Conservation (phyloP, 2,329 filamentous ascomycete genomes). For the Claviceps pazoutovae region DNA sequence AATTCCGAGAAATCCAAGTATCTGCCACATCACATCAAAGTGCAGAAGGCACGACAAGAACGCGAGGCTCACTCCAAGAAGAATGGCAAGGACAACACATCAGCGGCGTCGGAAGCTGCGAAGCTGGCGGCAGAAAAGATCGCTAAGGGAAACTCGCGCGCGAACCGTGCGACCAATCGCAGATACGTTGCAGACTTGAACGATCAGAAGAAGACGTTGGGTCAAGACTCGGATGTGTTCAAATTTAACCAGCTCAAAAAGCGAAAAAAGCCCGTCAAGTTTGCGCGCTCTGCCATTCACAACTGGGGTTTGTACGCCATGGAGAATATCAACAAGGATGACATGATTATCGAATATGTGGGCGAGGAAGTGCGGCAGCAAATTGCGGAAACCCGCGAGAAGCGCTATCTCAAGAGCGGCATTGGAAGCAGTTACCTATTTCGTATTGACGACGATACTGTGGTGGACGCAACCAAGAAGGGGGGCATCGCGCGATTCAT, state of each 20-base stretch:
- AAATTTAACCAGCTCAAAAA: slow-evolving; percentile 99
- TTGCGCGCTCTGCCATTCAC: slow-evolving; percentile 93
- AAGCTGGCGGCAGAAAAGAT: slow-evolving; percentile 68
- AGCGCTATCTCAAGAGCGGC: slow-evolving; percentile 84
- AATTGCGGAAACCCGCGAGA: slow-evolving; percentile 91
- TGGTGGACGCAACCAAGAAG: slow-evolving; percentile 96
- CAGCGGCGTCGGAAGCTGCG: slow-evolving; percentile 54
- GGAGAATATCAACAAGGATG: slow-evolving; percentile 91
- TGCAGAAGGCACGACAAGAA: slow-evolving; percentile 81
- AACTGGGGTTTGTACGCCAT: slow-evolving; percentile 98
- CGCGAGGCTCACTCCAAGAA: slow-evolving; percentile 62
- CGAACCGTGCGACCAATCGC: slow-evolving; percentile 90
- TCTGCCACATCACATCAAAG: slow-evolving; percentile 90
- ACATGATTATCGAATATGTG: slow-evolving; percentile 99
- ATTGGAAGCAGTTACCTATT: slow-evolving; percentile 97
- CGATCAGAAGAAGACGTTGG: slow-evolving; percentile 77
- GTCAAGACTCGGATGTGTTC: slow-evolving; percentile 76
- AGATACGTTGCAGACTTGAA: slow-evolving; percentile 90
- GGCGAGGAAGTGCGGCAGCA: slow-evolving; percentile 94
- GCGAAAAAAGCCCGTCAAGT: slow-evolving; percentile 97
- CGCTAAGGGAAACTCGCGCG: slow-evolving; percentile 79
- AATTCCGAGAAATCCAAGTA: slow-evolving; percentile 98
- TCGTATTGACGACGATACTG: slow-evolving; percentile 93
- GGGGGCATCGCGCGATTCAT: slow-evolving; percentile 97
- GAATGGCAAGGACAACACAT: slow-evolving; percentile 50